phyloP scores from a whole-genome alignment of 1,139 yeast genomes.

The Candida frijolesensis region DNA sequence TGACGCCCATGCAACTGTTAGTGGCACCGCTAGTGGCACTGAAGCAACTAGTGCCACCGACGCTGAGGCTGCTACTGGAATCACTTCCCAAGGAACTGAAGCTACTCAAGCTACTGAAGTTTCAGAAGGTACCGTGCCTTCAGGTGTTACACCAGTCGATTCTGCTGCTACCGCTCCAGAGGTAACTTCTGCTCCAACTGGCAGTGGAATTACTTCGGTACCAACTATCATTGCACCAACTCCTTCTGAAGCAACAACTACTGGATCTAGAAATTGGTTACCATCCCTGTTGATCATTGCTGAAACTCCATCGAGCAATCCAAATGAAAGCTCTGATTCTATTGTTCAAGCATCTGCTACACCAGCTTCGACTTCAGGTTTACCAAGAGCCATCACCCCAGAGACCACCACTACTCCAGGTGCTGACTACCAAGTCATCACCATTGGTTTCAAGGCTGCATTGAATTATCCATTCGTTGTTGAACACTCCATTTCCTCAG shows the following conservation, averaged over 20 bases:
- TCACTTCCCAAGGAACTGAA: neutral
- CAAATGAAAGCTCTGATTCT: conserved; percentile 24
- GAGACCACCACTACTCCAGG: conserved; percentile 49
- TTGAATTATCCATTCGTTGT: conserved; percentile 77
- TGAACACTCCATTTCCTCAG: conserved; percentile 63
- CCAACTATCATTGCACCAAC: conserved; percentile 8
- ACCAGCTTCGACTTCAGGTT: conserved; percentile 49
- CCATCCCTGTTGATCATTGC: conserved; percentile 50
- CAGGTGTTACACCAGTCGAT: conserved; percentile 2
- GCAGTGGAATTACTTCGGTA: conserved; percentile 8
- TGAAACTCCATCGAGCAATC: conserved; percentile 28
- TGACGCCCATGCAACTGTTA: neutral
- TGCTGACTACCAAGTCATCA: conserved; percentile 53
- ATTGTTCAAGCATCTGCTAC: conserved; percentile 29
- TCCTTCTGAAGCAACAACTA: conserved; percentile 11
- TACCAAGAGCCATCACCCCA: conserved; percentile 72
- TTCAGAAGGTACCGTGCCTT: neutral
- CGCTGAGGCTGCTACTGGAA: neutral
- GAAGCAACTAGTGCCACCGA: conserved; percentile 1
- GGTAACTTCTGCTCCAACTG: conserved; percentile 10
- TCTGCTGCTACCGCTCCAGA: conserved; percentile 7
- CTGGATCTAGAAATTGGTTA: conserved; percentile 44
- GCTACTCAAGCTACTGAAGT: conserved; percentile 1
- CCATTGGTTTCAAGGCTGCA: conserved; percentile 69
- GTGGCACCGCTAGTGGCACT: conserved; percentile 5